Conservation (phyloP, 768 basidiomycete genomes). For the Lyophyllum atratum region DNA sequence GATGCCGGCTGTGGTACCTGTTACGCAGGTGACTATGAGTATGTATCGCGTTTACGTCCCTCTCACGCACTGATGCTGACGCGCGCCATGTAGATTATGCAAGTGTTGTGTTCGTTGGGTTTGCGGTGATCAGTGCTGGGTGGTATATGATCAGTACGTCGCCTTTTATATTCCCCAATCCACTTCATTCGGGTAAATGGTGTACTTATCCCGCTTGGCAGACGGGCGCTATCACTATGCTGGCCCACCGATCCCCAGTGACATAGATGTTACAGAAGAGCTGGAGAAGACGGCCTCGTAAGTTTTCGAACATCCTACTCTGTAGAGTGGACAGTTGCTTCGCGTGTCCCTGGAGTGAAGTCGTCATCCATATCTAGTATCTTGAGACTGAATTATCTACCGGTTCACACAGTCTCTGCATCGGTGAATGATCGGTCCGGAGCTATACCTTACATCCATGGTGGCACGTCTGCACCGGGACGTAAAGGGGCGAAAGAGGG, state of each 20-base stretch:
- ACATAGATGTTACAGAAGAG: background rate
- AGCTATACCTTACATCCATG: no score
- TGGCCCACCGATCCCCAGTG: conserved; percentile 40
- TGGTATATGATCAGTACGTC: conserved; percentile 63
- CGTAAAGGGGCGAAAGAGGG: no score
- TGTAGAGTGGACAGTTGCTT: no score
- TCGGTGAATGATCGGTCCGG: no score
- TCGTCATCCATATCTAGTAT: no score
- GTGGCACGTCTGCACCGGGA: no score
- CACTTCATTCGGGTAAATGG: background rate
- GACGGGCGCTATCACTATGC: conserved; percentile 45
- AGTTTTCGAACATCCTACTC: background rate
- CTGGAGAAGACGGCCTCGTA: background rate
- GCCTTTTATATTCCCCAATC: background rate
- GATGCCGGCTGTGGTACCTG: conserved; percentile 66
- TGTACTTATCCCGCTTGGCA: conserved; percentile 53
- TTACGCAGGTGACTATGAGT: conserved; percentile 51
- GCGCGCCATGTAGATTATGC: conserved; percentile 54
- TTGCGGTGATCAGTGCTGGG: conserved; percentile 53
- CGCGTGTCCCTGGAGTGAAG: no score
- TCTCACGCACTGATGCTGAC: background rate
- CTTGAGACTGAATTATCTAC: no score
- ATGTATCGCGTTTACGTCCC: conserved; percentile 12
- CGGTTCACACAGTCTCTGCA: no score
- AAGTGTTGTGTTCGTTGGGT: conserved; percentile 66